Conservation (phyloP, 1,284 basidiomycete genomes). For the Kwoniella shivajii region DNA sequence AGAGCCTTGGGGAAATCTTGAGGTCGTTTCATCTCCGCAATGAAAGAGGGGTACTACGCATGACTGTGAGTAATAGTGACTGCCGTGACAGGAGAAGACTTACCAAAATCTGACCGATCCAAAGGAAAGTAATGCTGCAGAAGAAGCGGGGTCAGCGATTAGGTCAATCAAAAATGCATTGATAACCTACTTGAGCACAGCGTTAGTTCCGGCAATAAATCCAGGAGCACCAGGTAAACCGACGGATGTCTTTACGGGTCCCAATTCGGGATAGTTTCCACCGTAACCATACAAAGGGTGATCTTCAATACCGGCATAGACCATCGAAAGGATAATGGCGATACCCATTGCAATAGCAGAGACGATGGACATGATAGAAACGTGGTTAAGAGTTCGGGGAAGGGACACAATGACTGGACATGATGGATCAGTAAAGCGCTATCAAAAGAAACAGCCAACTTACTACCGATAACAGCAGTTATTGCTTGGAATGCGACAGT, state of each 20-base stretch:
- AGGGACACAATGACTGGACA: conserved; percentile 59
- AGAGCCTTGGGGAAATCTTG: conserved; percentile 65
- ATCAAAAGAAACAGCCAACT: conserved; percentile 11
- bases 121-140: conserved; percentile 59
- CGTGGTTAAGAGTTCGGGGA: conserved; percentile 61
- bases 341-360: conserved; percentile 62
- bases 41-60: conserved; percentile 55
- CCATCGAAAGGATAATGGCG: conserved; percentile 61
- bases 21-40: conserved; percentile 54
- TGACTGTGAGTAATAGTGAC: background rate
- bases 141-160: conserved; percentile 3
- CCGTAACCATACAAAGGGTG: conserved; percentile 45
- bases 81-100: background rate
- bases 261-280: conserved; percentile 43
- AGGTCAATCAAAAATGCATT: background rate
- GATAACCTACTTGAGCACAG: conserved; percentile 53
- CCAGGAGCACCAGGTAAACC: conserved; percentile 58
- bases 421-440: conserved; percentile 23
- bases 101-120: conserved; percentile 60
- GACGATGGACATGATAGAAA: conserved; percentile 52
- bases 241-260: conserved; percentile 36
- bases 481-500: conserved; percentile 63
- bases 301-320: conserved; percentile 61
- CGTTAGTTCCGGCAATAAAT: conserved; percentile 61
- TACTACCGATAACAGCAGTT: conserved; percentile 49